These are phyloP conservation scores for Linnemannia zychae DNA, from an alignment of 192 early-diverging fungal genomes.

Conservation along the genomic window DNA sequence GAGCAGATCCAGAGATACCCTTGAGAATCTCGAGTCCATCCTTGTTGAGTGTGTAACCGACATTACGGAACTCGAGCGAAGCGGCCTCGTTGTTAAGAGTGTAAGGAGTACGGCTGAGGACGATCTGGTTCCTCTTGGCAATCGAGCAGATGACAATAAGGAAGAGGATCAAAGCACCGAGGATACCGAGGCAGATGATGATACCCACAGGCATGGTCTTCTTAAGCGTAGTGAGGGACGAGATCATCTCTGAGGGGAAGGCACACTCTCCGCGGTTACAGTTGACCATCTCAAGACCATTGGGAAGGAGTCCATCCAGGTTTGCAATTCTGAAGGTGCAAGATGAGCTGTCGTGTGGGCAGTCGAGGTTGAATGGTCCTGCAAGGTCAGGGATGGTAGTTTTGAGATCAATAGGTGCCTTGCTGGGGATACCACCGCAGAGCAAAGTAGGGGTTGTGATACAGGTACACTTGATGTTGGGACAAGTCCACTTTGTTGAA, in stretches of 20 bases:
- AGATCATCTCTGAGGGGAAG: slow-evolving; percentile 44
- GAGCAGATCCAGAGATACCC: slow-evolving; percentile 78
- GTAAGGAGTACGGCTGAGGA: slow-evolving; percentile 24
- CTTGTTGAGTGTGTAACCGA: slow-evolving; percentile 56
- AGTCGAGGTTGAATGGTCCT: slow-evolving; percentile 62
- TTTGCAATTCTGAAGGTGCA: slow-evolving; percentile 62
- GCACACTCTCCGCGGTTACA: slow-evolving; percentile 74
- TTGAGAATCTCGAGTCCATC: slow-evolving; percentile 74
- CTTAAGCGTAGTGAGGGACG: slow-evolving; percentile 1
- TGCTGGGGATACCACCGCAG: slow-evolving; percentile 65
- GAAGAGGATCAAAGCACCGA: slow-evolving; percentile 39
- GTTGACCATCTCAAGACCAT: slow-evolving; percentile 59
- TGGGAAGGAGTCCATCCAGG: slow-evolving; percentile 63
- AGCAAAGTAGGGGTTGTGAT: slow-evolving; percentile 53
- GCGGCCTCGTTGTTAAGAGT: slow-evolving; percentile 36
- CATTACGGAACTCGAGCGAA: slow-evolving; percentile 47
- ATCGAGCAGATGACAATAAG: slow-evolving; percentile 32
- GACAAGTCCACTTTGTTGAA: slow-evolving; percentile 59
- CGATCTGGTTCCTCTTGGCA: slow-evolving; percentile 28
- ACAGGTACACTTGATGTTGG: slow-evolving; percentile 61
- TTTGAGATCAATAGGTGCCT: slow-evolving; percentile 51
- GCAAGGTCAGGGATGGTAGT: slow-evolving; percentile 50
- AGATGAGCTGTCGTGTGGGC: slow-evolving; percentile 49
- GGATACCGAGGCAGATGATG: slow-evolving; percentile 34
- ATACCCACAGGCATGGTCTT: slow-evolving; percentile 27